Conservation (phyloP, 2,329 filamentous ascomycete genomes). For the Trichoderma endophyticum region DNA sequence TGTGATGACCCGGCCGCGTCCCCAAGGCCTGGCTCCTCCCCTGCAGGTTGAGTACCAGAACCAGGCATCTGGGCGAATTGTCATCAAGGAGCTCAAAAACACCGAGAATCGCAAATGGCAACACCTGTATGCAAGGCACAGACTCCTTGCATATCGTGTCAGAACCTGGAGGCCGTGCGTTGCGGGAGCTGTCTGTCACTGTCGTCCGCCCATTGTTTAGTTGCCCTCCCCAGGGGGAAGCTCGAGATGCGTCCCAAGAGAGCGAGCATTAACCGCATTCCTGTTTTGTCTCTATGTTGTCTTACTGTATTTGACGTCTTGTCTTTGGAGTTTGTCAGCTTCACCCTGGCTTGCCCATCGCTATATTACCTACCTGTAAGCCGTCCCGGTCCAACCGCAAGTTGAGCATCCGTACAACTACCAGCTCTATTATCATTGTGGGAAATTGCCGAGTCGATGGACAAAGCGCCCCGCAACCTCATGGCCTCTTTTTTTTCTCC, state of each 20-base stretch:
- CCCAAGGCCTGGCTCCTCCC: background rate
- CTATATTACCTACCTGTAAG: background rate
- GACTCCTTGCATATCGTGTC: background rate
- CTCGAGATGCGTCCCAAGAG: background rate
- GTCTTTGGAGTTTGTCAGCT: background rate
- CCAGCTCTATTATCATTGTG: background rate
- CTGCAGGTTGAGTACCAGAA: background rate
- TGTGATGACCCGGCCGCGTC: background rate
- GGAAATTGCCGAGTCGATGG: background rate
- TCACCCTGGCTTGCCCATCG: background rate
- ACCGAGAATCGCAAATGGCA: background rate
- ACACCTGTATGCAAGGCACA: constrained; percentile 13
- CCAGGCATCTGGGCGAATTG: background rate
- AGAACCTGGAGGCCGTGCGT: background rate
- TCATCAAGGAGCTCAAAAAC: background rate
- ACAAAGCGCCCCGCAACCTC: background rate
- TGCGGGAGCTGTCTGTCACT: background rate
- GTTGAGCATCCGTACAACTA: background rate
- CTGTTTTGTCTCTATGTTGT: background rate
- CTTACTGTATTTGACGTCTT: background rate
- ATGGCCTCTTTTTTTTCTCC: background rate
- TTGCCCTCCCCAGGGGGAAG: background rate
- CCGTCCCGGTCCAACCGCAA: background rate
- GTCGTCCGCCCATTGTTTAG: background rate
- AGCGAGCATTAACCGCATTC: background rate